Conservation (phyloP, 257 asterid species). For the Haberlea rhodopensis region DNA sequence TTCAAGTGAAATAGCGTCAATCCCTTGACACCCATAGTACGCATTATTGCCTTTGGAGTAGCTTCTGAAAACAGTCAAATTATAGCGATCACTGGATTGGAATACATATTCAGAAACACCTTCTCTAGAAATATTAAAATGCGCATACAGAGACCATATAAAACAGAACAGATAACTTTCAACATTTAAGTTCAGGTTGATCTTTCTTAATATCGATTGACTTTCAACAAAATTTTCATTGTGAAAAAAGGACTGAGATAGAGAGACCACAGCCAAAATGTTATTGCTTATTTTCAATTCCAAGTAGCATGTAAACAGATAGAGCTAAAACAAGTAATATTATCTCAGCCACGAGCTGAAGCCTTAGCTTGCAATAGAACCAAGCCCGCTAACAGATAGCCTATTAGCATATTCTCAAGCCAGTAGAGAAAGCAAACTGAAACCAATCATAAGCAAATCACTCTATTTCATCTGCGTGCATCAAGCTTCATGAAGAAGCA, state of each 20-base stretch:
- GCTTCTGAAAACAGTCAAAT: slow-evolving; percentile 59
- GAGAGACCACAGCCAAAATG: not conserved
- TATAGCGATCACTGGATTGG: not conserved
- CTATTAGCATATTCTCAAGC: slow-evolving; percentile 11
- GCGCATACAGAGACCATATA: not conserved
- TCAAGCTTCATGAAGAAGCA: slow-evolving; percentile 4
- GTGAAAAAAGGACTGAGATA: not conserved
- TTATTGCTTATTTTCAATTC: not conserved
- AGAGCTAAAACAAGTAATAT: not conserved
- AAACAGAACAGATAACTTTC: not conserved
- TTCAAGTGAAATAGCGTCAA: slow-evolving; percentile 82
- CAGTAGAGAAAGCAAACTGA: slow-evolving; percentile 4
- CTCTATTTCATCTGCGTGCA: not conserved
- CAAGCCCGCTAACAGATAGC: not conserved
- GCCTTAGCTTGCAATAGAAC: not conserved
- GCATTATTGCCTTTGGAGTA: slow-evolving; percentile 87
- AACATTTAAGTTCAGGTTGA: not conserved
- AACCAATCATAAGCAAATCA: slow-evolving; percentile 6
- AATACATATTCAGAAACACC: not conserved
- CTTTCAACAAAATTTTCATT: no score
- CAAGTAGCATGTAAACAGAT: not conserved
- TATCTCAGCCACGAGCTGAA: not conserved
- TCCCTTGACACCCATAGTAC: slow-evolving; percentile 93
- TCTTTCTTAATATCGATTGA: no score
- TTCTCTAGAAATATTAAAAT: no score